Evolutionary conservation across 2,329 filamentous ascomycete genomes (phyloP).

Genomic region (Clarireedia paspali): DNA sequence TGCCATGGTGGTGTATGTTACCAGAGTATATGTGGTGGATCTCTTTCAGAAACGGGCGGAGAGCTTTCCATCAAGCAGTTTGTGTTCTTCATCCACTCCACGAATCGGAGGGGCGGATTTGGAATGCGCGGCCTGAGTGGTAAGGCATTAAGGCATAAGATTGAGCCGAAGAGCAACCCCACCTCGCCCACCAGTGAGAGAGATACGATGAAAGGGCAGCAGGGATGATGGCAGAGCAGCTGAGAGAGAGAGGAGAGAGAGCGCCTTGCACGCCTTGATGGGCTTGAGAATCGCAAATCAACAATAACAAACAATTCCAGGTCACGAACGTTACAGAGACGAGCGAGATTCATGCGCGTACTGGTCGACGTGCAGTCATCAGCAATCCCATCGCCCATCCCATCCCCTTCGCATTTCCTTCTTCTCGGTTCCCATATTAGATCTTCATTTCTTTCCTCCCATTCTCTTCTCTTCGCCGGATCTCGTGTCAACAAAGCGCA

Average conservation of each 20-base stretch:
- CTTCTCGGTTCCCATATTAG: neutral
- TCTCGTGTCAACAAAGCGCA: neutral
- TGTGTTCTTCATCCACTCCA: neutral
- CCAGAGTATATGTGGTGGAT: neutral
- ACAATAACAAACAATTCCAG: no score
- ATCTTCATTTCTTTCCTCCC: no score
- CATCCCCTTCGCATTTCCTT: neutral
- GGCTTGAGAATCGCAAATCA: no score
- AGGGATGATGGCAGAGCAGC: neutral
- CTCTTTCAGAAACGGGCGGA: neutral
- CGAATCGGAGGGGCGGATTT: neutral
- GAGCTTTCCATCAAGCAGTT: neutral
- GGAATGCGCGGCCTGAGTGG: neutral
- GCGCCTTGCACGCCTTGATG: no score
- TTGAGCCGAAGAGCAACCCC: neutral
- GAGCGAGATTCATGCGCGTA: neutral
- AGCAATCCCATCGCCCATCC: no score
- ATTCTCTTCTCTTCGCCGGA: no score
- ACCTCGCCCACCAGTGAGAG: neutral
- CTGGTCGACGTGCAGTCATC: neutral
- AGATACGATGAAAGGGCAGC: neutral
- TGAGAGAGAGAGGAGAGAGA: no score
- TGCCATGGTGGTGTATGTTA: constrained; percentile 38
- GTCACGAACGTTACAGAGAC: neutral
- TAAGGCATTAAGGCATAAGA: no score